Conservation (phyloP, 768 basidiomycete species). For the Hortiboletus flavorubellus region DNA sequence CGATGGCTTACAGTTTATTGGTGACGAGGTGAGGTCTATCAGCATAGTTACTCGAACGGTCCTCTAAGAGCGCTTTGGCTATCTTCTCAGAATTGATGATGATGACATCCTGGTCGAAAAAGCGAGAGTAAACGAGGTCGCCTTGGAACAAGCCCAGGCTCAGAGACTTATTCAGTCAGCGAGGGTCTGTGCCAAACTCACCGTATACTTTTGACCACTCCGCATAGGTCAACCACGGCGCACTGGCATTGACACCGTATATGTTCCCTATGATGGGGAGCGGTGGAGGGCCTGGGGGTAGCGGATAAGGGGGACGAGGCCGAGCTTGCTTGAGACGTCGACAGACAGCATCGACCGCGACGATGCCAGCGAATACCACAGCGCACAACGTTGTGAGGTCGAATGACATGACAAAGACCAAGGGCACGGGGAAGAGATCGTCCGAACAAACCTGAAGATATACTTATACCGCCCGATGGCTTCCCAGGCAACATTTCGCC, state of each 20-base stretch:
- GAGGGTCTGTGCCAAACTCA: neutral
- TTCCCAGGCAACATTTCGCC: neutral
- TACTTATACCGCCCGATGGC: neutral
- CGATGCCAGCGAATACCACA: neutral
- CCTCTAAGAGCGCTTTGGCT: conserved; percentile 13
- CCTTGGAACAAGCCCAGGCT: neutral
- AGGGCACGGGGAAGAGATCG: neutral
- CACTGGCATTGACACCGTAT: neutral
- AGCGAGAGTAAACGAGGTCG: conserved; percentile 10
- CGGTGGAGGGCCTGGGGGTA: conserved; percentile 12
- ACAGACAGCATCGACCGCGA: neutral
- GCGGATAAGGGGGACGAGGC: neutral
- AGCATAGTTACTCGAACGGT: conserved; percentile 20
- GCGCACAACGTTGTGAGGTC: neutral
- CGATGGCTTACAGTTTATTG: conserved; percentile 7
- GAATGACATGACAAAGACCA: neutral
- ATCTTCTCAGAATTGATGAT: conserved; percentile 15
- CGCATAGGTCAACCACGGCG: conserved; percentile 15
- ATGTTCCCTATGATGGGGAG: conserved; percentile 18
- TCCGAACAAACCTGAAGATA: neutral
- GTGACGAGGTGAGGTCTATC: conserved; percentile 17
- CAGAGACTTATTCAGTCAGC: neutral
- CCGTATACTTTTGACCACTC: conserved; percentile 13
- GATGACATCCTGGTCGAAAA: conserved; percentile 11
- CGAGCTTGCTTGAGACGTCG: neutral